Conservation (phyloP, 345 rosid species). For the Eucalyptus dawsonii region DNA sequence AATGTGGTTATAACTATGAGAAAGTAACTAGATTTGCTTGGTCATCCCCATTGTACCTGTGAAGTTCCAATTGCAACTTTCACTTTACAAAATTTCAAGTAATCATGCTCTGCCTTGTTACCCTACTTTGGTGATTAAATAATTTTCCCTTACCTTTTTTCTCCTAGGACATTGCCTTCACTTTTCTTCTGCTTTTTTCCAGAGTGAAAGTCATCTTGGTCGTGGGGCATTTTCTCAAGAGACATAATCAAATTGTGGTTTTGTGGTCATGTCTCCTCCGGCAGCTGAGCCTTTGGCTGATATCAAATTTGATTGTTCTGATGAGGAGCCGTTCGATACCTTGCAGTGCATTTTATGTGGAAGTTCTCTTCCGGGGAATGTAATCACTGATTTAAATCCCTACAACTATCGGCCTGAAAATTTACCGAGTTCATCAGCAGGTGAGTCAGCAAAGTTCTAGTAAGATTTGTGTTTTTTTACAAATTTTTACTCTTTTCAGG, state of each 20-base stretch:
- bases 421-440: too few relatives aligned
- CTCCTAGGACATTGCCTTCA: background rate
- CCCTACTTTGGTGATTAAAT: background rate
- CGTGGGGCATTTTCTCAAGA: background rate
- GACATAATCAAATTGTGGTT: background rate
- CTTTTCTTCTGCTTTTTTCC: background rate
- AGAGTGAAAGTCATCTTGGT: background rate
- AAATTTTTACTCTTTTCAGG: background rate
- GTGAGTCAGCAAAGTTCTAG: too few relatives aligned
- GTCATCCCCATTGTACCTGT: background rate
- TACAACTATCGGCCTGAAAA: background rate
- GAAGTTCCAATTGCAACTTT: background rate
- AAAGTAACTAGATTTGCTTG: background rate
- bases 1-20: background rate
- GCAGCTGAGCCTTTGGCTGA: background rate
- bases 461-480: background rate
- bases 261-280: background rate
- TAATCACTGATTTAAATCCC: background rate
- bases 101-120: background rate
- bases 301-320: background rate
- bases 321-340: background rate
- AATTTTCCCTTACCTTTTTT: background rate
- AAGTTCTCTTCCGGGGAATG: background rate
- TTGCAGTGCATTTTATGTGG: background rate
- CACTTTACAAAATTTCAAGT: background rate